Conservation (phyloP, 2,329 filamentous ascomycete species). For the Trichoderma hamatum region DNA sequence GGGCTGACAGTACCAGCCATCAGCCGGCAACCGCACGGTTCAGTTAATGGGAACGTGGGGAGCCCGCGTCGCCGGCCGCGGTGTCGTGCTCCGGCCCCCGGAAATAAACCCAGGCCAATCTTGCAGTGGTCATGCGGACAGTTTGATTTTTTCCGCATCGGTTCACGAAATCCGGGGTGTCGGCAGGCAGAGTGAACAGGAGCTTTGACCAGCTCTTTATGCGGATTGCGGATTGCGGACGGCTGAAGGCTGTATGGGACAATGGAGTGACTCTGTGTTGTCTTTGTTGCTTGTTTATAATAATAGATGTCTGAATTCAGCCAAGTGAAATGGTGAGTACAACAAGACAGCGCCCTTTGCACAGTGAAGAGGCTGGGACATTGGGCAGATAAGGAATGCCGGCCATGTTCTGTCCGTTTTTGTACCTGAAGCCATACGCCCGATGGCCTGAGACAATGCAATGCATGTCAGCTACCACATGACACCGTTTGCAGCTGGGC, state of each 20-base stretch:
- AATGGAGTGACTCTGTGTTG: background rate
- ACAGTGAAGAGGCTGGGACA: background rate
- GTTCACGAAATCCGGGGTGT: conserved; percentile 19
- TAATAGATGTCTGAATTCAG: background rate
- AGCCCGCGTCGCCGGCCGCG: conserved; percentile 18
- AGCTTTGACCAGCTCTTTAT: conserved; percentile 16
- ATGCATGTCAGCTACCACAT: background rate
- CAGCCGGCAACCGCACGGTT: background rate
- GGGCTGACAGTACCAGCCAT: conserved; percentile 4
- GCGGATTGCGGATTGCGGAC: background rate
- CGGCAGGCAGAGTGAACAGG: background rate
- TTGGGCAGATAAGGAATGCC: background rate
- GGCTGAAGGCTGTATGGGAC: background rate
- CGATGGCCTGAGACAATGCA: background rate
- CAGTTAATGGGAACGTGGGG: conserved; percentile 25
- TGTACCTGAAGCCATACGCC: background rate
- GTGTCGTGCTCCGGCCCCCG: conserved; percentile 16
- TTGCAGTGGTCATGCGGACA: conserved; percentile 26
- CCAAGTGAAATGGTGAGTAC: background rate
- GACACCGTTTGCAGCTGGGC: conserved; percentile 2
- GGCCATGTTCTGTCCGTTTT: background rate
- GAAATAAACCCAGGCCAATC: conserved; percentile 15
- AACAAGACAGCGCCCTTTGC: background rate
- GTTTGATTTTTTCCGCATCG: conserved; percentile 21
- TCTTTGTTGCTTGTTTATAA: background rate